Conservation (phyloP, 345 rosid species). For the Anacardium occidentale region DNA sequence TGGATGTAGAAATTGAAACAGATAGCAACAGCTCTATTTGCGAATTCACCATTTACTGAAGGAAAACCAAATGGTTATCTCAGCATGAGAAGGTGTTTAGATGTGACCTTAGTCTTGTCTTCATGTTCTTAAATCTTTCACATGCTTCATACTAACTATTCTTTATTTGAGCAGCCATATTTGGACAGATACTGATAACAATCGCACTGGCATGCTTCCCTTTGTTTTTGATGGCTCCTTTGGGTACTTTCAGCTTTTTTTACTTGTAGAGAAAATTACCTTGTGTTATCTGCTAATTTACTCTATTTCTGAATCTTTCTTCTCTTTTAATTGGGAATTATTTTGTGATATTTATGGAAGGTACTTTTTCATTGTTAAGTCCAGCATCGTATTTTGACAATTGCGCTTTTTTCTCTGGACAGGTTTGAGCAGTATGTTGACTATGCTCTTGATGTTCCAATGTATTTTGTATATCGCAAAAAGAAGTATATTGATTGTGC, state of each 20-base stretch:
- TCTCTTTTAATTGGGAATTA: background rate
- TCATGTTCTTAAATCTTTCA: background rate
- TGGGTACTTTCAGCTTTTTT: constrained; percentile 56
- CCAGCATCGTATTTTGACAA: background rate
- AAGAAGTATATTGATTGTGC: constrained; percentile 86
- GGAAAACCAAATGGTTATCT: constrained; percentile 98
- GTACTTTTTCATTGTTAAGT: background rate
- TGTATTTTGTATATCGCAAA: constrained; percentile 92
- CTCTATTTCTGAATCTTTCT: background rate
- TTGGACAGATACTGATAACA: constrained; percentile 92
- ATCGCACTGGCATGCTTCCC: constrained; percentile 95
- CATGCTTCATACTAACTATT: constrained; percentile 22
- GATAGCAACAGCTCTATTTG: constrained; percentile 98
- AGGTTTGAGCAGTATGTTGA: constrained; percentile 99
- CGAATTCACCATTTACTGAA: constrained; percentile 96
- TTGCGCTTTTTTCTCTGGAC: constrained; percentile 25
- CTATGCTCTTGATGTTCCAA: constrained; percentile 99
- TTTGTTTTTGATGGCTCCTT: constrained; percentile 91
- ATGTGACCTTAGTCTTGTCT: constrained; percentile 10
- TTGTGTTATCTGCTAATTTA: background rate
- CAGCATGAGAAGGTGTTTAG: constrained; percentile 87
- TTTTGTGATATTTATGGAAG: background rate
- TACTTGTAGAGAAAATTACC: constrained; percentile 2
- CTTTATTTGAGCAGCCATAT: constrained; percentile 65
- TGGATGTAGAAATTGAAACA: constrained; percentile 40